Evolutionary conservation across 2,329 filamentous ascomycete species (phyloP).

Genomic region (Elsinoe australis): DNA sequence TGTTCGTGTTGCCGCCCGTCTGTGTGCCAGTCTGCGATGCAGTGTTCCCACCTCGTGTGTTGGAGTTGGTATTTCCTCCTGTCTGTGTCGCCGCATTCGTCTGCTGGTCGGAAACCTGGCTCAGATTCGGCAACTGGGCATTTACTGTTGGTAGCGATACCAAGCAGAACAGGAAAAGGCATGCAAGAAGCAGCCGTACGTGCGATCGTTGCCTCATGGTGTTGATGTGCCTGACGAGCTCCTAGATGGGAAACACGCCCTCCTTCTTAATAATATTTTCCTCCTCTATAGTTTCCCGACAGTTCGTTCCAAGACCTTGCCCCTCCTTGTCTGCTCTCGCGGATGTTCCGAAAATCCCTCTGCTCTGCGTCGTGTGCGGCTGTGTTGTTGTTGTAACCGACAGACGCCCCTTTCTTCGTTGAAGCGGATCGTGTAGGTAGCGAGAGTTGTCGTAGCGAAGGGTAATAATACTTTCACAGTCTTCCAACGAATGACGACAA

Average conservation of each 20-base stretch:
- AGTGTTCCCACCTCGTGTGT: slow-evolving; percentile 4
- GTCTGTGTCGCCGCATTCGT: slow-evolving; percentile 15
- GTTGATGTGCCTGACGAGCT: not conserved
- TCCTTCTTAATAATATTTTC: not conserved
- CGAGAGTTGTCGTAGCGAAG: slow-evolving; percentile 8
- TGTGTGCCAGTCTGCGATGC: slow-evolving; percentile 11
- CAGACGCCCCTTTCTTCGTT: not conserved
- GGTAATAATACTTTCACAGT: not conserved
- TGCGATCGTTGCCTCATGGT: slow-evolving; percentile 8
- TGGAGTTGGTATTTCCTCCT: slow-evolving; percentile 7
- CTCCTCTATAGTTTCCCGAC: not conserved
- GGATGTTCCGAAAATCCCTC: not conserved
- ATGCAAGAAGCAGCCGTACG: slow-evolving; percentile 15
- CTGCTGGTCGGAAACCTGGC: slow-evolving; percentile 8
- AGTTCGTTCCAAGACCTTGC: not conserved
- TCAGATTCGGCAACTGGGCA: slow-evolving; percentile 14
- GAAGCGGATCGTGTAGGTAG: not conserved
- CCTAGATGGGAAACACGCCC: too few species aligned
- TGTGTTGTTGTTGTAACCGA: slow-evolving; percentile 10
- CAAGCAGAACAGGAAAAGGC: slow-evolving; percentile 8
- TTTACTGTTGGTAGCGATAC: slow-evolving; percentile 5
- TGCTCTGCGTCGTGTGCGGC: slow-evolving; percentile 7
- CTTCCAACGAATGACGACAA: slow-evolving; percentile 4
- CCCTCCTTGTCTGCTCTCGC: not conserved
- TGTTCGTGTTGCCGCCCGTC: slow-evolving; percentile 10